Base-by-base conservation (phyloP, 305 asterid genomes). In the Fraxinus dipetala region DNA sequence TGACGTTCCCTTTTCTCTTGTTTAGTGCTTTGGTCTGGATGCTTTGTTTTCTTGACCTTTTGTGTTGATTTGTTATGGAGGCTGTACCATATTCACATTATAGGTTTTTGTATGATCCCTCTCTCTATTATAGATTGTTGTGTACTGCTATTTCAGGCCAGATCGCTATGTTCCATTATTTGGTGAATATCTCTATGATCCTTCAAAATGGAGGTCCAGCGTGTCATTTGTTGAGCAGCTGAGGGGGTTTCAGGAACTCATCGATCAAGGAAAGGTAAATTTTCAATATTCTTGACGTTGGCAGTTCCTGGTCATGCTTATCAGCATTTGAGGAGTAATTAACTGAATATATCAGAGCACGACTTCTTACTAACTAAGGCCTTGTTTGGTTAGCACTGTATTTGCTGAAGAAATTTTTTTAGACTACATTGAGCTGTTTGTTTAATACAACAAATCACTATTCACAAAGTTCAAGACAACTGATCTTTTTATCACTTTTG, bases 151-250 rank as follows among this genome's bases (percentile, higher is more conserved):
- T 85, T 81, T 87, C 91, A 95, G 98, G 99, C 99, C 98, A 77
- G 99, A 92, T 65, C 91, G 99, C n/a, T 94, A 92, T 87, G 98
- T 89, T 81, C 70, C 99, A 69, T 80, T 95, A 76, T 95, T 93
- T 85, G 99, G 99, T 30, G 94, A 87, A 73, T 92, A 87, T 81
- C 77, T 87, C 3, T 95, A 95, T 85, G 91, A 93, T 80, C 84
- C 92, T 84, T 91, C 95, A 84, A 93, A 84, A 81, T 95, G 98
- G 99, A 93, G 98, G 86, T 81, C 89, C 79, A 91, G 97, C 51
- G 89, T 90, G 84, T 92, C 98, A 31, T 88, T 92, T 54, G 84
- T 80, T 30, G 99, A 95, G 89, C 99, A 95, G 88, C 90, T 95
- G 76, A 89, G 89, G 85, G 97, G 90, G 86, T 90, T 95, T 79